phyloP scores from a whole-genome alignment of 2,329 filamentous ascomycete species.

The Fusarium sp. region DNA sequence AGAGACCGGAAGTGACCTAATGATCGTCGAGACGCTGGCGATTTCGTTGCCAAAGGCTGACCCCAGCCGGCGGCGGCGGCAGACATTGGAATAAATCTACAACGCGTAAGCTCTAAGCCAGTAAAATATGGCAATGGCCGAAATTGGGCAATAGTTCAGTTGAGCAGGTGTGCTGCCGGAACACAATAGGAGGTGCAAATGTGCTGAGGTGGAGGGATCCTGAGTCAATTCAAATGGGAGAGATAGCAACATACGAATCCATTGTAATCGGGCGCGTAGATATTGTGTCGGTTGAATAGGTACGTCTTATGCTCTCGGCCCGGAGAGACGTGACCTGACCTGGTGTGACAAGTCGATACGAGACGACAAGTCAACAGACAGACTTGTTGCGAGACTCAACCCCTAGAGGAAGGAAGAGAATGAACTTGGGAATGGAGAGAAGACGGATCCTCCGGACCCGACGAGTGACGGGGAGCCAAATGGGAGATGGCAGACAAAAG shows the following conservation, averaged over 20 bases:
- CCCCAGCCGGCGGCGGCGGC: slow-evolving; percentile 63
- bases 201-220: slow-evolving; percentile 18
- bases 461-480: slow-evolving; percentile 32
- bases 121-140: slow-evolving; percentile 8
- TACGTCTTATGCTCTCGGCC: slow-evolving; percentile 43
- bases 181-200: slow-evolving; percentile 6
- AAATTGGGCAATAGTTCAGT: slow-evolving; percentile 26
- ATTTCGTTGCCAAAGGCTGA: slow-evolving; percentile 52
- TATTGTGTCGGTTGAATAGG: slow-evolving; percentile 38
- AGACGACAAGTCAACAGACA: slow-evolving; percentile 18
- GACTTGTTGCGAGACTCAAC: slow-evolving; percentile 15
- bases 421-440: slow-evolving; percentile 24
- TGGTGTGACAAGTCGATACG: slow-evolving; percentile 33
- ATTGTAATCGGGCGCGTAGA: slow-evolving; percentile 41
- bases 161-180: slow-evolving; percentile 7
- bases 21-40: slow-evolving; percentile 48
- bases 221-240: slow-evolving; percentile 31
- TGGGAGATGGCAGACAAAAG: slow-evolving; percentile 16
- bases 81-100: slow-evolving; percentile 60
- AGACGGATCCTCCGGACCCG: slow-evolving; percentile 34
- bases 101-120: slow-evolving; percentile 31
- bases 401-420: slow-evolving; percentile 11
- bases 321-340: slow-evolving; percentile 44
- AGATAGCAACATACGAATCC: slow-evolving; percentile 47
- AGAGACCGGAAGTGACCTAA: slow-evolving; percentile 65